Conservation (phyloP, 2,329 filamentous ascomycete species). For the Hymenoscyphus scutula region DNA sequence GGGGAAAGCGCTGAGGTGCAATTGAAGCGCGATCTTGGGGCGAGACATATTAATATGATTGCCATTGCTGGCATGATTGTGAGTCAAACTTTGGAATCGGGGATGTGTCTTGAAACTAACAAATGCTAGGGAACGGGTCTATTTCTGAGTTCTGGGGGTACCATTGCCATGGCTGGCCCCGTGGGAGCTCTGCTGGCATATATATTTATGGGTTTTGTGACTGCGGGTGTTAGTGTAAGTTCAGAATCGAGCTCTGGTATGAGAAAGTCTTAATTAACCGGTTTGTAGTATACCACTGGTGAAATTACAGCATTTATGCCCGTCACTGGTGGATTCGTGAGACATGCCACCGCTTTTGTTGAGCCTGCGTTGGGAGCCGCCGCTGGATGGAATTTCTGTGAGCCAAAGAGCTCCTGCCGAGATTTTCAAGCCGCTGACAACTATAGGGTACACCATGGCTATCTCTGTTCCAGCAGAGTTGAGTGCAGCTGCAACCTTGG, state of each 20-base stretch:
- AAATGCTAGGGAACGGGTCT: slow-evolving; percentile 45
- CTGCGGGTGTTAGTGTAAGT: slow-evolving; percentile 50
- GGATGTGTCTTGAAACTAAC: slow-evolving; percentile 49
- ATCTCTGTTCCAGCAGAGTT: slow-evolving; percentile 6
- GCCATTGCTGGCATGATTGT: slow-evolving; percentile 74
- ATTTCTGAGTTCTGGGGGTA: slow-evolving; percentile 49
- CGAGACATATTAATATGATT: slow-evolving; percentile 56
- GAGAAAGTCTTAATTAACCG: slow-evolving; percentile 20
- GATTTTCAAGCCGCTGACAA: slow-evolving; percentile 25
- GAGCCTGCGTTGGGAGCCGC: slow-evolving; percentile 34
- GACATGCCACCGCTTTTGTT: slow-evolving; percentile 36
- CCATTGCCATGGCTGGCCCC: slow-evolving; percentile 49
- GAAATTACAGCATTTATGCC: slow-evolving; percentile 29
- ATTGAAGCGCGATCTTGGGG: slow-evolving; percentile 48
- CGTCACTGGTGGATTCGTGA: slow-evolving; percentile 35
- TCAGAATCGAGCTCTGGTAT: slow-evolving; percentile 34
- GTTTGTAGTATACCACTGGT: slow-evolving; percentile 31
- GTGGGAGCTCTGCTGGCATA: slow-evolving; percentile 44
- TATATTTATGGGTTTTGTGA: slow-evolving; percentile 46
- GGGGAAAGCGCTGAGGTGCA: slow-evolving; percentile 12
- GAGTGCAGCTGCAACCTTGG: slow-evolving; percentile 6
- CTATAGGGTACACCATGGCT: slow-evolving; percentile 15
- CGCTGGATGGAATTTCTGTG: slow-evolving; percentile 38
- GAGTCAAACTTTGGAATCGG: slow-evolving; percentile 39
- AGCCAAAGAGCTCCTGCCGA: slow-evolving; percentile 21